Evolutionary conservation across 805 yeast genomes (phyloP), one percentile per base, ranked within the genome.

Genomic region (Cyberlindnera suaveolens): DNA sequence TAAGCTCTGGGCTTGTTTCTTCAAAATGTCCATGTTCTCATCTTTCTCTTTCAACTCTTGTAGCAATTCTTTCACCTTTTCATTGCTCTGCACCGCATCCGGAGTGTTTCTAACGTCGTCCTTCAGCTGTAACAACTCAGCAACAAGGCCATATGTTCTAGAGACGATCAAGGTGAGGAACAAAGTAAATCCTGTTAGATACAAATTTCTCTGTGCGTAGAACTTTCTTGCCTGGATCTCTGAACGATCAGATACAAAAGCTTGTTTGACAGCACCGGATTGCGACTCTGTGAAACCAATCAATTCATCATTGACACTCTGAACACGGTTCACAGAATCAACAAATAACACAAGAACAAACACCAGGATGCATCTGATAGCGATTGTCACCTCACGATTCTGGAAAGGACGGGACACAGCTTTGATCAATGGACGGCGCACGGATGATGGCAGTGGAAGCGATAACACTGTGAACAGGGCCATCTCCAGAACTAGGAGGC

Each of bases 141-240:
- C 81, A 27, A 87, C 95, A 51, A 89, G 71, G 3, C 78, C 71
- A 63, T 85, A 88, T 3, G 96, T 88, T 67, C 97, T 77, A 58
- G 83, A 80, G 52, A 90, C 79, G 41, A 88, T 83, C 58, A 90
- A 72, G 2, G 96, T 85, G 57, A 93, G 71, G 63, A 93, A 93
- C 62, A 93, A 75, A 2, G 98, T 89, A 66, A 90, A 88, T 1
- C 99, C 99, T 53, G 96, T 88, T 40, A 93, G 73, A 57, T 93
- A 93, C 82, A 89, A 79, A 71, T 93, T 93, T 69, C 99, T 80
- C 69, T 93, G 99, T 17, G 97, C 88, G 60, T 90, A 90, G 66
- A 93, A 93, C 58, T 89, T 77, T 65, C 96, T 78, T 18, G 96
- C 93, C 64, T 85, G 89, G 43, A 85, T 72, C 58, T 93, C 98